Evolutionary conservation across 768 basidiomycete genomes (phyloP), one percentile per base, ranked within the genome.

Genomic region (Phallus indusiatus): DNA sequence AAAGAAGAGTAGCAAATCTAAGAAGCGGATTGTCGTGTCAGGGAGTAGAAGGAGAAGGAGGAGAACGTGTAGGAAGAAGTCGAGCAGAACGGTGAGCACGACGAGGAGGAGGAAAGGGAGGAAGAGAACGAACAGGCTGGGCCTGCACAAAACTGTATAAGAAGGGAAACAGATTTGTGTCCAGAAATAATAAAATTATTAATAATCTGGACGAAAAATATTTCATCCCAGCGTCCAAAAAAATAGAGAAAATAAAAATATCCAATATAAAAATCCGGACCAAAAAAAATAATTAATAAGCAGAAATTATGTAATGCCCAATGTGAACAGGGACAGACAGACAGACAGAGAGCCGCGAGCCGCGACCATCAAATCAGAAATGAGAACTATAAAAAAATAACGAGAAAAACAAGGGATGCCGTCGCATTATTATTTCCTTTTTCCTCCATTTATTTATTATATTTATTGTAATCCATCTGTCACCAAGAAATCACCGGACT

Each of bases 21-120:
- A 70, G 65, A 73, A 73, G 70, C 73, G 62, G 65, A 66, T 59
- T 66, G 62, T 59, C 64, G 62, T 47, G 67, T 63, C 65, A 65
- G 60, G 60, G 62, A 64, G 63, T 54, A 63, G 62, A 61, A 65
- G 59, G 64, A 50, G 62, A 64, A 61, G 58, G 60, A 63, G 66
- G 52, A 63, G 47, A 22, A 33, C 47, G 55, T 49, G 42, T 28
- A 56, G 22, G 28, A 7, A 24, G 33, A 24, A 22, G 53, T 42
- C 21, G 53, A 28, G 21, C 24, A 24, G 5, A 18, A 56, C 28
- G 37, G 22, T 20, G 47, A 28, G 47, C 37, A 49, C 47, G 37
- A 46, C 47, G 42, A 56, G 55, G 33, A 22, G 53, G 56, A 28
- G 60, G 60, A 64, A 66, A 47, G 46, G 20, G 35, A 49, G 60